Evolutionary conservation across 495 filamentous ascomycete genomes (phyloP).

Genomic region (Collariella sp.): DNA sequence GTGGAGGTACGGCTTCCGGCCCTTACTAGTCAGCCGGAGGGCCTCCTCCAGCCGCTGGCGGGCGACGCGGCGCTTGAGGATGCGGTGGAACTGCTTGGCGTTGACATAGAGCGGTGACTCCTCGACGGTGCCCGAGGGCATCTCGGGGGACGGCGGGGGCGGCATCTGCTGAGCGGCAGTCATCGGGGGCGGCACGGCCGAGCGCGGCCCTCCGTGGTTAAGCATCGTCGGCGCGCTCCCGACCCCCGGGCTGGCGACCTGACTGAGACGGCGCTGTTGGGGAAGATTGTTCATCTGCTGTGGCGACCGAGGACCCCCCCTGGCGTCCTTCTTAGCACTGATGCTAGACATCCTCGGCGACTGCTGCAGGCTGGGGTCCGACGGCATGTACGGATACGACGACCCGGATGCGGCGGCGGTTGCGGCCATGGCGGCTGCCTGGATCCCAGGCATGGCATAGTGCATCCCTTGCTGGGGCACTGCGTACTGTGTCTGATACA

Average conservation of each 20-base stretch:
- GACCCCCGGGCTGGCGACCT: conserved; percentile 56
- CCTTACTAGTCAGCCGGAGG: conserved; percentile 84
- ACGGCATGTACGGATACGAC: conserved; percentile 48
- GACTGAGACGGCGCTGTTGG: conserved; percentile 50
- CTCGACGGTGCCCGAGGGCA: conserved; percentile 66
- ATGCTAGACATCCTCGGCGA: conserved; percentile 49
- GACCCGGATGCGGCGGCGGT: conserved; percentile 60
- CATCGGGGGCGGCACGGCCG: conserved; percentile 39
- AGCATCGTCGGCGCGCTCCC: conserved; percentile 49
- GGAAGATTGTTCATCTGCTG: conserved; percentile 50
- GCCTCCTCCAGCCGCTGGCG: conserved; percentile 89
- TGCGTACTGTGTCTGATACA: conserved; percentile 52
- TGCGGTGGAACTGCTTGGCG: conserved; percentile 97
- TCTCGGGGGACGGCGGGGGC: conserved; percentile 74
- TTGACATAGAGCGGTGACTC: conserved; percentile 97
- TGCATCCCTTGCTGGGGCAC: conserved; percentile 51
- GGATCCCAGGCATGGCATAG: conserved; percentile 50
- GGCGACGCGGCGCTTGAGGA: conserved; percentile 86
- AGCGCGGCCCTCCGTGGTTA: conserved; percentile 39
- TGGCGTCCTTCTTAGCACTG: conserved; percentile 48
- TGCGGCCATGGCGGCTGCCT: conserved; percentile 61
- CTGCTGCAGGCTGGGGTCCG: conserved; percentile 48
- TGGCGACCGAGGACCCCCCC: conserved; percentile 50
- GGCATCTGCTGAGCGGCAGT: conserved; percentile 43
- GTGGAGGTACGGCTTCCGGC: conserved; percentile 93